Conservation (phyloP, 2,329 filamentous ascomycete species). For the Diatrype stigma region DNA sequence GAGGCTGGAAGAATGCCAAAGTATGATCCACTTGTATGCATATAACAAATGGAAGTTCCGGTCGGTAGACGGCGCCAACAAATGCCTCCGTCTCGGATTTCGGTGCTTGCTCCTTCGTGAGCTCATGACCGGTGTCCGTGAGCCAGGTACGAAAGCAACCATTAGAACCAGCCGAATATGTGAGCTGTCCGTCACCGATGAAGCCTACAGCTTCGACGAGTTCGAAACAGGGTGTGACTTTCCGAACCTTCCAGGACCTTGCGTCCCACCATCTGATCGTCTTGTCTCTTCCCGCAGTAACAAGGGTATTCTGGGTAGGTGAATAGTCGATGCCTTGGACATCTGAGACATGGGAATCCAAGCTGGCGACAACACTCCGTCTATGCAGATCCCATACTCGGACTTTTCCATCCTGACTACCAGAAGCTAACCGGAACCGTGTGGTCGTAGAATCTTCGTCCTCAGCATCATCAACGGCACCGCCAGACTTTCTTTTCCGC, state of each 20-base stretch:
- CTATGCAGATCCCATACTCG: constrained; percentile 89
- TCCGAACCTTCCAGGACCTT: constrained; percentile 75
- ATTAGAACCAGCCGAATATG: constrained; percentile 81
- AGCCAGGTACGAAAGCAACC: constrained; percentile 83
- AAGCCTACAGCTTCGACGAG: constrained; percentile 83
- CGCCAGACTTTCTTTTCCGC: constrained; percentile 41
- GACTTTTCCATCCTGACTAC: constrained; percentile 90
- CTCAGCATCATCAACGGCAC: constrained; percentile 34
- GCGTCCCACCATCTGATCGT: constrained; percentile 91
- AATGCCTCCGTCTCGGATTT: constrained; percentile 64
- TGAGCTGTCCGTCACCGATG: constrained; percentile 62
- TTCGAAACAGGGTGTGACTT: constrained; percentile 80
- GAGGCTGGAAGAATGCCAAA: constrained; percentile 64
- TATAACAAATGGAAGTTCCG: constrained; percentile 65
- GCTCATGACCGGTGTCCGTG: constrained; percentile 68
- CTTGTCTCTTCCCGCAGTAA: constrained; percentile 88
- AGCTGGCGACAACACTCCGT: constrained; percentile 67
- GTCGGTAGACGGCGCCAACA: constrained; percentile 64
- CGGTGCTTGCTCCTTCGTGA: constrained; percentile 67
- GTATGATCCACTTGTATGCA: constrained; percentile 89
- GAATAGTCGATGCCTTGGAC: constrained; percentile 87
- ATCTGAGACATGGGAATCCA: constrained; percentile 93
- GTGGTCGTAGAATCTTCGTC: constrained; percentile 38
- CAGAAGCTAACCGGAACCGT: constrained; percentile 79
- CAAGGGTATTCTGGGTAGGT: constrained; percentile 64